These are phyloP conservation scores for Exophiala sp. DNA, from an alignment of 2,329 filamentous ascomycete species.

Conservation along the genomic window DNA sequence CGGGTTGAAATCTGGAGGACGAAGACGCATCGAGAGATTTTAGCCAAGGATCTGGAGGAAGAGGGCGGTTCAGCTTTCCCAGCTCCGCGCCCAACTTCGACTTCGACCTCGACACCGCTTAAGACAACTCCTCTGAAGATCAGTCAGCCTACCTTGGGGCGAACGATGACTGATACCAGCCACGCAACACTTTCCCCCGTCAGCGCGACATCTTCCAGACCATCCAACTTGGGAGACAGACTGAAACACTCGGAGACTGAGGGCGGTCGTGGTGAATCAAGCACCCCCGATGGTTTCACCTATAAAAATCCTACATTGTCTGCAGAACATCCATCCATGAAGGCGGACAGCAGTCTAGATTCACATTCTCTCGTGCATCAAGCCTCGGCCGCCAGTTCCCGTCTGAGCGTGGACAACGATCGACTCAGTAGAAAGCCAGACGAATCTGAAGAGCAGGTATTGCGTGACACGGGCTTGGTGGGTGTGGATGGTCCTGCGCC, in stretches of 20 bases:
- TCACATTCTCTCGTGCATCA: slow-evolving; percentile 35
- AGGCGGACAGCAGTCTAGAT: slow-evolving; percentile 26
- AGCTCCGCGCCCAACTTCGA: slow-evolving; percentile 8
- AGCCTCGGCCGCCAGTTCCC: slow-evolving; percentile 38
- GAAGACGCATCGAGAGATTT: slow-evolving; percentile 84
- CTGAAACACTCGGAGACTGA: slow-evolving; percentile 14
- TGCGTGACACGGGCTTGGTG: slow-evolving; percentile 65
- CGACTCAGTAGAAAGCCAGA: slow-evolving; percentile 23
- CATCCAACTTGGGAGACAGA: slow-evolving; percentile 16
- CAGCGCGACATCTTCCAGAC: slow-evolving; percentile 21
- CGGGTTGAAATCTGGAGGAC: slow-evolving; percentile 89
- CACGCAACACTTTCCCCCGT: slow-evolving; percentile 21
- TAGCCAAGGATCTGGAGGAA: slow-evolving; percentile 80
- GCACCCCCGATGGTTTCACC: slow-evolving; percentile 7
- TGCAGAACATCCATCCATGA: slow-evolving; percentile 8
- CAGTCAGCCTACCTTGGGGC: slow-evolving; percentile 10
- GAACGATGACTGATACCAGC: slow-evolving; percentile 22
- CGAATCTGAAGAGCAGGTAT: slow-evolving; percentile 63
- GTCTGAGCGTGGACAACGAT: slow-evolving; percentile 35
- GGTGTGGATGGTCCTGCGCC: slow-evolving; percentile 41
- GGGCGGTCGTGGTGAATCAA: slow-evolving; percentile 4
- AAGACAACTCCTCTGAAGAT: slow-evolving; percentile 25
- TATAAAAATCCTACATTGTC: slow-evolving; percentile 13
- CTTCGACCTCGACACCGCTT: slow-evolving; percentile 20
- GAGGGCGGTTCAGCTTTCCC: slow-evolving; percentile 47